These are phyloP conservation scores for Syzygium aqueum DNA, from an alignment of 345 rosid genomes.

Conservation along the genomic window DNA sequence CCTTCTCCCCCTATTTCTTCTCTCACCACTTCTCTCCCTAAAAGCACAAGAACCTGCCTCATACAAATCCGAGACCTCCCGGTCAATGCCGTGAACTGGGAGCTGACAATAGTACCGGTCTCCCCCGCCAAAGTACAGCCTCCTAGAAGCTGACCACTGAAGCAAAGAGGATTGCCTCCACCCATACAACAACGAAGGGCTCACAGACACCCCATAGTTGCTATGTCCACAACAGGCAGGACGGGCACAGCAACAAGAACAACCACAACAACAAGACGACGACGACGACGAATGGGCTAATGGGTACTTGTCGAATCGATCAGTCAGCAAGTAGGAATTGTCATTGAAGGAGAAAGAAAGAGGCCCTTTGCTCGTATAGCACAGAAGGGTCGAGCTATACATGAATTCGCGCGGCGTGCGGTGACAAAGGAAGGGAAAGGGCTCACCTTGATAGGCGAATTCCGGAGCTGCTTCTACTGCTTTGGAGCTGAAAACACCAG, in stretches of 20 bases:
- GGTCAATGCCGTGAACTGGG: slow-evolving; percentile 25
- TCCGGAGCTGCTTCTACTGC: background rate
- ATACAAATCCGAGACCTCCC: slow-evolving; percentile 10
- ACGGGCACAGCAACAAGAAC: slow-evolving; percentile 25
- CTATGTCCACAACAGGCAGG: slow-evolving; percentile 2
- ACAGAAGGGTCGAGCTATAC: slow-evolving; percentile 31
- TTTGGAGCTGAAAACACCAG: background rate
- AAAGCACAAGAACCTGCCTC: slow-evolving; percentile 29
- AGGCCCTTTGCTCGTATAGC: slow-evolving; percentile 36
- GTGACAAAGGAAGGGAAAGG: background rate
- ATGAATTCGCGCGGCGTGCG: slow-evolving; percentile 23
- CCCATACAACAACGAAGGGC: slow-evolving; percentile 46
- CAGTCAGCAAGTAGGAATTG: slow-evolving; percentile 29
- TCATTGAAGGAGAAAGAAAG: slow-evolving; percentile 43
- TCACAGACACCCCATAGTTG: slow-evolving; percentile 8
- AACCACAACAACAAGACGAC: slow-evolving; percentile 23
- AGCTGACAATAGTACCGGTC: slow-evolving; percentile 13
- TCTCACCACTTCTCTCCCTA: slow-evolving; percentile 11
- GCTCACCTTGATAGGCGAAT: background rate
- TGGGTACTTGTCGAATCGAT: slow-evolving; percentile 34
- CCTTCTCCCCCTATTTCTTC: slow-evolving; percentile 23
- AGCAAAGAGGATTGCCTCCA: slow-evolving; percentile 65
- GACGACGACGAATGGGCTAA: slow-evolving; percentile 9
- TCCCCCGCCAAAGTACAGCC: slow-evolving; percentile 33
- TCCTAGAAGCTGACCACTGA: slow-evolving; percentile 48